A percentile compares a stretch with the other conserved stretches of the same genome.
phyloP scores from a whole-genome alignment of 257 asterid species.

The Cinchona pubescens region DNA sequence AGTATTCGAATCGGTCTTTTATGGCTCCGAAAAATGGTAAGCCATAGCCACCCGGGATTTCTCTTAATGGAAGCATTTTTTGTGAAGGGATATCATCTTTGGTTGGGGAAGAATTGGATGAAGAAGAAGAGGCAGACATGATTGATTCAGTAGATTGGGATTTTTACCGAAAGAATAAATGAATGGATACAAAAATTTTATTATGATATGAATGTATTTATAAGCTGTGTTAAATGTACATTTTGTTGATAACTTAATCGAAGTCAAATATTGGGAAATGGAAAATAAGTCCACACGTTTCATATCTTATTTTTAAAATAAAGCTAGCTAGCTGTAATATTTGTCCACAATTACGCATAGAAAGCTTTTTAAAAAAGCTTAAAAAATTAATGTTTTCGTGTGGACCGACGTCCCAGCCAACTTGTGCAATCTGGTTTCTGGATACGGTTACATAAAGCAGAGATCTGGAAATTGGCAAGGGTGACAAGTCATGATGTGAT shows the following conservation, averaged over 20 bases:
- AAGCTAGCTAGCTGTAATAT: background rate
- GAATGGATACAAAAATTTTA: too few species aligned
- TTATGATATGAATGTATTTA: too few species aligned
- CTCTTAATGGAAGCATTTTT: slow-evolving; percentile 33
- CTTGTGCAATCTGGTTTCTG: background rate
- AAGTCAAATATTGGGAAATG: background rate
- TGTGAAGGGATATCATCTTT: background rate
- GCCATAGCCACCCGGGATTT: slow-evolving; percentile 58
- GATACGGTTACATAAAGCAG: background rate
- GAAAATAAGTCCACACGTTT: too few species aligned
- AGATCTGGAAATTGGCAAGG: background rate
- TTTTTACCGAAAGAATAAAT: too few species aligned
- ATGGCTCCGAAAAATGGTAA: slow-evolving; percentile 45
- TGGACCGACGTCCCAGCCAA: background rate
- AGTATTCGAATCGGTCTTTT: slow-evolving; percentile 41
- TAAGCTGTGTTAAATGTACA: too few species aligned
- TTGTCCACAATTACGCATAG: too few species aligned
- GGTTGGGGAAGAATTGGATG: slow-evolving; percentile 4
- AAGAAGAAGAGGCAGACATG: slow-evolving; percentile 30
- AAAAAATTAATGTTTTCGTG: background rate
- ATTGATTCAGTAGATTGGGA: too few species aligned
- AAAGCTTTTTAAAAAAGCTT: too few species aligned
- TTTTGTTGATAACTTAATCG: too few species aligned
- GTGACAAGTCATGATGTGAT: background rate
- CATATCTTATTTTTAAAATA: too few species aligned